Evolutionary conservation across 345 rosid genomes (phyloP).

Genomic region (Lepidium aucheri): DNA sequence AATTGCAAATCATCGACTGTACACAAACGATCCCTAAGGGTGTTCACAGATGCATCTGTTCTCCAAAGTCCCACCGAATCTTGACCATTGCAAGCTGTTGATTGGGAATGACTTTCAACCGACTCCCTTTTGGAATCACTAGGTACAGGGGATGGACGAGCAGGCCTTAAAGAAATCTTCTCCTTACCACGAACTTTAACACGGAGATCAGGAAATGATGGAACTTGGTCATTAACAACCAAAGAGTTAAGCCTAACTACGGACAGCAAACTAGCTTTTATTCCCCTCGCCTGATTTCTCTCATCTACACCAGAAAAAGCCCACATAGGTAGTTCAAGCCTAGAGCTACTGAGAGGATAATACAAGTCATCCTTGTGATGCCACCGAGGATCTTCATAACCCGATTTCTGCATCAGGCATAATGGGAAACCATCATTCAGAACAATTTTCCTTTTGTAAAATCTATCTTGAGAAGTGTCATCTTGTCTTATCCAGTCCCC

Average conservation of each 20-base stretch:
- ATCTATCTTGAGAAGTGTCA: constrained; percentile 57
- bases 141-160: constrained; percentile 50
- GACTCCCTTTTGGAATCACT: constrained; percentile 57
- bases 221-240: constrained; percentile 88
- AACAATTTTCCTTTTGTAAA: constrained; percentile 58
- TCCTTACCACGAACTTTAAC: constrained; percentile 66
- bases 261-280: constrained; percentile 61
- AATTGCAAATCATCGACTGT: constrained; percentile 64
- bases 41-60: constrained; percentile 34
- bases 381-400: constrained; percentile 89
- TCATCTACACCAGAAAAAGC: constrained; percentile 73
- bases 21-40: constrained; percentile 60
- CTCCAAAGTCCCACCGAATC: constrained; percentile 42
- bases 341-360: constrained; percentile 57
- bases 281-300: constrained; percentile 62
- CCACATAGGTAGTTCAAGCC: constrained; percentile 97
- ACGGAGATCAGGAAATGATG: constrained; percentile 67
- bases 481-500: constrained; percentile 98
- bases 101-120: constrained; percentile 46
- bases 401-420: constrained; percentile 91
- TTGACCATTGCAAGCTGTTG: constrained; percentile 39
- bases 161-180: constrained; percentile 54
- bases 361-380: constrained; percentile 77
- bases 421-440: constrained; percentile 93
- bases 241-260: constrained; percentile 96